These are phyloP conservation scores for Citrus sp. DNA, from an alignment of 345 rosid species.

Conservation along the genomic window DNA sequence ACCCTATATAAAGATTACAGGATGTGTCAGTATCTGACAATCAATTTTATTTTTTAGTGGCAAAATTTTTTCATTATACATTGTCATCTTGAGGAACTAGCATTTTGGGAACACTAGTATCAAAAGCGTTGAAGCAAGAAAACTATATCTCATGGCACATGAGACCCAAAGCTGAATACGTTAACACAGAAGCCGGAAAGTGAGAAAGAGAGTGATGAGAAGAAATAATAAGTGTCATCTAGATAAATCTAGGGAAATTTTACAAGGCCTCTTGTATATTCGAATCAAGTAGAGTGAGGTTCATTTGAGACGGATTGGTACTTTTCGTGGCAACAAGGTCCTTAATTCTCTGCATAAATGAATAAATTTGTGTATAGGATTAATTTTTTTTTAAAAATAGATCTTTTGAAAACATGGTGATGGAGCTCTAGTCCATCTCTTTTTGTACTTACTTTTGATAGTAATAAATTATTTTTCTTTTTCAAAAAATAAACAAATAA, in stretches of 20 bases:
- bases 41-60: not conserved
- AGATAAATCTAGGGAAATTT: not conserved
- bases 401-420: not conserved
- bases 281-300: not conserved
- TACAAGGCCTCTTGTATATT: not conserved
- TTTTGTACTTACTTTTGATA: not conserved
- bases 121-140: not conserved
- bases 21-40: slow-evolving; percentile 12
- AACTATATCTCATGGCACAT: not conserved
- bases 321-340: not conserved
- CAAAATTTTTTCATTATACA: not conserved
- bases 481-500: no score
- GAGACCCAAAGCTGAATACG: not conserved
- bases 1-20: slow-evolving; percentile 44
- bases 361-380: not conserved
- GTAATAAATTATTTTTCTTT: not conserved
- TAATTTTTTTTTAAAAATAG: not conserved
- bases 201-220: not conserved
- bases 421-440: not conserved
- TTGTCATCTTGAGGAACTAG: not conserved
- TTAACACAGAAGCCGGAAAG: not conserved
- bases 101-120: not conserved
- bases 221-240: not conserved
- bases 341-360: not conserved
- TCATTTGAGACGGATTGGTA: not conserved